These are phyloP conservation scores for Podila verticillata DNA, from an alignment of 192 early-diverging fungal species.

Conservation along the genomic window DNA sequence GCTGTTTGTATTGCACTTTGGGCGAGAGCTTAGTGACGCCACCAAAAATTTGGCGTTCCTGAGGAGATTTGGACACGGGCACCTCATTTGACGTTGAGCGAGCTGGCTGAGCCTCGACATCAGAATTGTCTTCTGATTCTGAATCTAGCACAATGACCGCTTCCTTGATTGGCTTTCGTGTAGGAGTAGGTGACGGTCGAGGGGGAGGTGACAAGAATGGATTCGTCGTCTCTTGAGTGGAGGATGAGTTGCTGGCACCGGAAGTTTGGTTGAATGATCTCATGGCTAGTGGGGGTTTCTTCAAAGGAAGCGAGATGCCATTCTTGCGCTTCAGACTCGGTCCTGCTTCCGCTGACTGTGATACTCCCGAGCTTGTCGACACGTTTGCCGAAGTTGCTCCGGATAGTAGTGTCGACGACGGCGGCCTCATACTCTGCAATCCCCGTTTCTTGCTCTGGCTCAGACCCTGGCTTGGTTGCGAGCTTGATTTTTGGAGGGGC, in stretches of 20 bases:
- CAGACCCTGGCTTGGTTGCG: not conserved
- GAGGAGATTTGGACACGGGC: not conserved
- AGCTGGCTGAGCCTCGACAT: not conserved
- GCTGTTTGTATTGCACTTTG: not conserved
- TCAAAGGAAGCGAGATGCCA: not conserved
- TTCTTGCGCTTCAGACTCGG: not conserved
- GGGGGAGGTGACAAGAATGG: not conserved
- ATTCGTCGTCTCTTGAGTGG: not conserved
- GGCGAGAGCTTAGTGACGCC: conserved; percentile 1
- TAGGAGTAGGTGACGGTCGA: not conserved
- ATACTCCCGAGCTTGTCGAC: not conserved
- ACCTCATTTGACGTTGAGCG: not conserved
- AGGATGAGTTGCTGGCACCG: no score
- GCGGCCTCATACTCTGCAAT: no score
- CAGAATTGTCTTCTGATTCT: conserved; percentile 16
- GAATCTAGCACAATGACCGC: conserved; percentile 17
- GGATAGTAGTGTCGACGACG: no score
- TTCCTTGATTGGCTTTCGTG: not conserved
- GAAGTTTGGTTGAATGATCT: not conserved
- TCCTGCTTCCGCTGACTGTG: not conserved
- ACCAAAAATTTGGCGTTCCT: conserved; percentile 2
- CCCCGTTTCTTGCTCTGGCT: not conserved
- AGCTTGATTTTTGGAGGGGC: not conserved
- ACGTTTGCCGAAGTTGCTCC: not conserved
- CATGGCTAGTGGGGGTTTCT: not conserved